Conservation (phyloP, 257 asterid species). For the Primulina tabacum region DNA sequence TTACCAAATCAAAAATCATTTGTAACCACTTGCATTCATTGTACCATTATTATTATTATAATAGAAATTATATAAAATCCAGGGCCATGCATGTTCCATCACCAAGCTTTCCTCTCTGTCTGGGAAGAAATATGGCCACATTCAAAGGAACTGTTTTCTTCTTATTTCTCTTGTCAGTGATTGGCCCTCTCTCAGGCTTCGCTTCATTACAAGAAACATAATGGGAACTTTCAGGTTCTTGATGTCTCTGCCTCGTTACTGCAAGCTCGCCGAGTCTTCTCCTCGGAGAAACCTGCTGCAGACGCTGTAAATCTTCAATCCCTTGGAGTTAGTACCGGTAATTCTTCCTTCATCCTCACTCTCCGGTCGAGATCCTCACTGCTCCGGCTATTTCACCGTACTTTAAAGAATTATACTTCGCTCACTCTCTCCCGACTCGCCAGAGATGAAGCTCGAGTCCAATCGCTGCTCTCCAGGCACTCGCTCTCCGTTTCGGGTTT, state of each 20-base stretch:
- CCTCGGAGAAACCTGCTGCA: background rate
- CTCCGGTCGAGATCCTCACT: constrained; percentile 59
- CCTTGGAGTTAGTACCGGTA: background rate
- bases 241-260: constrained; percentile 27
- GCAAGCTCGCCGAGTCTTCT: constrained; percentile 24
- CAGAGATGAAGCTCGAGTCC: constrained; percentile 52
- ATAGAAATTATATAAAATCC: no score
- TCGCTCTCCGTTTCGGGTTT: constrained; percentile 17
- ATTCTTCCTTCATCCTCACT: constrained; percentile 32
- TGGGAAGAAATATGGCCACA: background rate
- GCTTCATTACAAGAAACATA: background rate
- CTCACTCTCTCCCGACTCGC: constrained; percentile 53
- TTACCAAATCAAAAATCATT: no score
- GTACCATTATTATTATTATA: no score
- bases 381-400: background rate
- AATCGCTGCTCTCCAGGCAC: constrained; percentile 35
- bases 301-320: background rate
- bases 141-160: background rate
- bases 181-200: constrained; percentile 2
- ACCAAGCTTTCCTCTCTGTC: no score
- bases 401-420: constrained; percentile 38
- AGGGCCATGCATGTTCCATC: no score
- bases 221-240: constrained; percentile 2
- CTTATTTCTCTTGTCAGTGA: background rate
- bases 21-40: no score